Evolutionary conservation across 2,329 filamentous ascomycete species (phyloP), one percentile per base, ranked within the genome.

Genomic region (Phyllosticta citrichinensis): DNA sequence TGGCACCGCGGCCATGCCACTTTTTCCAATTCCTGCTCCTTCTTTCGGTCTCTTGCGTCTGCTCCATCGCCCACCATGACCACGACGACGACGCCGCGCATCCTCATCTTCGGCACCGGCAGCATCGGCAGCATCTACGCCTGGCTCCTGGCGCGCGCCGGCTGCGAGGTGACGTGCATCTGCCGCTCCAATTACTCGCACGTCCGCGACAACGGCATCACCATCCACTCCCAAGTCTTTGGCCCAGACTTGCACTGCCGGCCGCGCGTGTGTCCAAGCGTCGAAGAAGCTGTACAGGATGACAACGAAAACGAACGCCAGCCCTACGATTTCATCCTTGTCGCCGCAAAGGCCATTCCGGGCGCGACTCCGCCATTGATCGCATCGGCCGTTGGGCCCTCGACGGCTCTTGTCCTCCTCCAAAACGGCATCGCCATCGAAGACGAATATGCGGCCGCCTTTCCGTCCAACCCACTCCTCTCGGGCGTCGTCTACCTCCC

Each of bases 381-480:
- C 55, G 66, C 66, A 5, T 72, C 76, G 0, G 77, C 73, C 3
- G 69, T 80, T 2, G 69, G 68, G 1, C 67, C 68, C 10, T 66
- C 73, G 55, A 85, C 82, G 0, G 77, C 79, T 0, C 80, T 86
- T 51, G 81, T 83, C 8, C 77, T 87, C 0, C 77, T 85, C 17
- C 83, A 87, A 63, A 86, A 86, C 65, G 84, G 84, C 0, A 80
- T 86, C 47, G 78, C 76, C 0, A 84, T 85, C 62, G 84, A 87
- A 66, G 76, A 80, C 10, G 78, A 81, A 17, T 84, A 83, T 57
- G 66, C 70, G 0, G 64, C 67, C 0, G 69, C 71, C 0, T 86
- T 82, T 64, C 81, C 82, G 0, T 59, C 67, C 0, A 80, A 79
- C 33, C 78, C 81, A 0, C 75, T 87, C 22, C 66, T 86, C 6